These are phyloP conservation scores for Chlorophyllum brunneum DNA, from an alignment of 768 basidiomycete species.

Conservation along the genomic window DNA sequence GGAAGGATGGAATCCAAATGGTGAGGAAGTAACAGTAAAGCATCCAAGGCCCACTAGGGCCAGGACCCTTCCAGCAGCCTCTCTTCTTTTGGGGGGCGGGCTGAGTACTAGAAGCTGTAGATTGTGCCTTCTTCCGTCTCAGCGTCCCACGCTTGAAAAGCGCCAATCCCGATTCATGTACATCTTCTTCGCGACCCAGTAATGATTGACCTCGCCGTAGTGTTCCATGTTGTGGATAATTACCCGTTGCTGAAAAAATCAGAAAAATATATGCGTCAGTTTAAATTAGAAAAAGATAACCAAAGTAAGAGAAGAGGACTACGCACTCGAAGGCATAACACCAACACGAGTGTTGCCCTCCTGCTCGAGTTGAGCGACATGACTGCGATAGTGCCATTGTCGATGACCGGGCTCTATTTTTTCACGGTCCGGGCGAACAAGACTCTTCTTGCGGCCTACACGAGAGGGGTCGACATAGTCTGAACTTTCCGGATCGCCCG, in stretches of 20 bases:
- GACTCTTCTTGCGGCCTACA: constrained; percentile 82
- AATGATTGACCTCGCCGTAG: constrained; percentile 87
- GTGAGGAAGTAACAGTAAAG: constrained; percentile 88
- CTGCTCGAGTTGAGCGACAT: constrained; percentile 74
- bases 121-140: constrained; percentile 58
- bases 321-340: constrained; percentile 80
- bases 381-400: constrained; percentile 90
- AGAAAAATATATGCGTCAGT: constrained; percentile 1
- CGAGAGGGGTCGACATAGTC: constrained; percentile 42
- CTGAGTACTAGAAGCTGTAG: constrained; percentile 37
- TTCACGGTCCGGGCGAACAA: constrained; percentile 91
- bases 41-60: constrained; percentile 94
- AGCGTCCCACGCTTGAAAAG: constrained; percentile 86
- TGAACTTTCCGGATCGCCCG: constrained; percentile 37
- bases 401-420: constrained; percentile 94
- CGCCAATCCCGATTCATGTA: constrained; percentile 88
- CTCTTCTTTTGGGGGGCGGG: constrained; percentile 34
- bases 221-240: constrained; percentile 55
- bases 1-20: constrained; percentile 71
- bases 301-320: constrained; percentile 16
- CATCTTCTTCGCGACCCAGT: constrained; percentile 85
- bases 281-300: constrained; percentile 12
- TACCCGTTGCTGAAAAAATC: constrained; percentile 66
- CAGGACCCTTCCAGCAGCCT: constrained; percentile 73
- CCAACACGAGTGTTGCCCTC: constrained; percentile 63